phyloP scores from a whole-genome alignment of 192 early-diverging fungal species.

The Linderina pennispora region DNA sequence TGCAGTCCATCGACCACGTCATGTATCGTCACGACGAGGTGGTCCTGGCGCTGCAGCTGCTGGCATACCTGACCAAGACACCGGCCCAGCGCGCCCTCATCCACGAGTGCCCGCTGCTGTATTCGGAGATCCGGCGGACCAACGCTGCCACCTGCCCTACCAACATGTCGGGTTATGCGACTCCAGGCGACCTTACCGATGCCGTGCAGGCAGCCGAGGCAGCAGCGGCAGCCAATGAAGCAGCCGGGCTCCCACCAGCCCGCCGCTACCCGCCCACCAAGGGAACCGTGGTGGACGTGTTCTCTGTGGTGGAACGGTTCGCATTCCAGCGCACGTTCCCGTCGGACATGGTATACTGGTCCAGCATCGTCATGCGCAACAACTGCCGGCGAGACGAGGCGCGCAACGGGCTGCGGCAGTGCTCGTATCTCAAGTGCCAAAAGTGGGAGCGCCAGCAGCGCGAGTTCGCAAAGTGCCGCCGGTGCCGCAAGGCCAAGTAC shows the following conservation, averaged over 20 bases:
- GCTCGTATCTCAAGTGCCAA: conserved; percentile 72
- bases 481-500: conserved; percentile 84
- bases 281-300: conserved; percentile 53
- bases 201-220: conserved; percentile 26
- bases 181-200: conserved; percentile 17
- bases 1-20: conserved; percentile 45
- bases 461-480: conserved; percentile 82
- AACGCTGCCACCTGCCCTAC: conserved; percentile 1
- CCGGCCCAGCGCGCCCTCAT: conserved; percentile 62
- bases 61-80: conserved; percentile 88
- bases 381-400: conserved; percentile 70
- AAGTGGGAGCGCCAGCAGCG: conserved; percentile 68
- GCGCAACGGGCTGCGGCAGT: conserved; percentile 65
- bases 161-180: conserved; percentile 8
- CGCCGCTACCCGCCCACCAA: conserved; percentile 15
- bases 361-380: conserved; percentile 74
- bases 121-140: conserved; percentile 9
- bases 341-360: conserved; percentile 64
- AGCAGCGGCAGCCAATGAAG: conserved; percentile 18
- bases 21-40: conserved; percentile 79
- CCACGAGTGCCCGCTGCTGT: conserved; percentile 39
- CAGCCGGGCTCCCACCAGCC: conserved; percentile 19
- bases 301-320: conserved; percentile 71
- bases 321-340: conserved; percentile 56
- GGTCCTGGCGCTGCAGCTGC: conserved; percentile 72